phyloP scores from a whole-genome alignment of 2,329 filamentous ascomycete species.

The Aspergillus sp. region DNA sequence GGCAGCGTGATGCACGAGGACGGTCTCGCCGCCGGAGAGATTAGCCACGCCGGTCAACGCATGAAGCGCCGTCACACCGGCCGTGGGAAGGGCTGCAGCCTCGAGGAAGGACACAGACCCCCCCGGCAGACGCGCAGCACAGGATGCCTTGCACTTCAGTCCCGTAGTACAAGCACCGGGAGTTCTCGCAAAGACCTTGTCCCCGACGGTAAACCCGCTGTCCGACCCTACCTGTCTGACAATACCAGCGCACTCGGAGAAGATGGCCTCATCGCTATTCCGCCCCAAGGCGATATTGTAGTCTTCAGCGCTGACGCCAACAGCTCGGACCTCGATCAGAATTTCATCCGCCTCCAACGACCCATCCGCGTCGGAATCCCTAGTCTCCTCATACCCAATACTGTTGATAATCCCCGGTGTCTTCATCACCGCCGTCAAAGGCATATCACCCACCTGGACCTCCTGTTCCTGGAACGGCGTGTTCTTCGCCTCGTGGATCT shows the following conservation, averaged over 20 bases:
- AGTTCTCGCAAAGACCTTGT: not conserved
- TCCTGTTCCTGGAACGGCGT: too few species aligned
- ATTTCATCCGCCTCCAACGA: not conserved
- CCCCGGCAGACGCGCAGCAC: not conserved
- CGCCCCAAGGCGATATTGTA: not conserved
- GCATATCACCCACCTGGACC: too few species aligned
- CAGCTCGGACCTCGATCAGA: not conserved
- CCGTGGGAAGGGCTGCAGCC: not conserved
- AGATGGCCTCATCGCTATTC: not conserved
- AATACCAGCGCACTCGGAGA: not conserved
- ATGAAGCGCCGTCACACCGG: conserved; percentile 18
- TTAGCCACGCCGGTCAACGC: conserved; percentile 16
- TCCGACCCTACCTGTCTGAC: not conserved
- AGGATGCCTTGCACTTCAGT: not conserved
- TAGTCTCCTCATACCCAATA: too few species aligned
- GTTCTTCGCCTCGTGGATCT: too few species aligned
- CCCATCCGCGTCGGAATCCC: too few species aligned
- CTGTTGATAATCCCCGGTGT: too few species aligned
- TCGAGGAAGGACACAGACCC: not conserved
- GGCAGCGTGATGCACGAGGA: conserved; percentile 28
- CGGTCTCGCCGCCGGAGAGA: conserved; percentile 17
- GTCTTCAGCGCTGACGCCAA: not conserved
- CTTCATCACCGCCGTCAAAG: too few species aligned
- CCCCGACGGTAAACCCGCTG: not conserved
- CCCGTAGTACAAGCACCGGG: not conserved